These are phyloP conservation scores for Cutaneotrichosporon mucoides DNA, from an alignment of 1,284 basidiomycete species.

Conservation along the genomic window DNA sequence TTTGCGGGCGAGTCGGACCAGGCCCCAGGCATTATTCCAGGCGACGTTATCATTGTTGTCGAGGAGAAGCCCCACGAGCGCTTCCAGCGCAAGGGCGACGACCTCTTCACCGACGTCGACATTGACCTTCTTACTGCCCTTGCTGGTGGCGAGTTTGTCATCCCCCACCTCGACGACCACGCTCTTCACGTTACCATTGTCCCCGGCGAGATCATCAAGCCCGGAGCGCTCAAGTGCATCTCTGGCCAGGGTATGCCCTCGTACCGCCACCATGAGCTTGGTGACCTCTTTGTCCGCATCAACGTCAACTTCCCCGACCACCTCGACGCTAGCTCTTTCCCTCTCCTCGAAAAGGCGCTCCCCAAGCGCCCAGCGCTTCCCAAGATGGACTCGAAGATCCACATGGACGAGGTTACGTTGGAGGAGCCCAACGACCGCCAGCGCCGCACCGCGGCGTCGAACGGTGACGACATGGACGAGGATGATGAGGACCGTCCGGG, in stretches of 20 bases:
- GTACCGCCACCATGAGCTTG: constrained; percentile 92
- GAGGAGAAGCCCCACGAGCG: constrained; percentile 91
- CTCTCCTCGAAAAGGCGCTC: constrained; percentile 78
- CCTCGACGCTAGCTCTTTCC: constrained; percentile 66
- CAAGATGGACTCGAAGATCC: constrained; percentile 63
- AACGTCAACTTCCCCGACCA: constrained; percentile 84
- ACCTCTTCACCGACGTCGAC: constrained; percentile 81
- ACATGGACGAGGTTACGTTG: constrained; percentile 81
- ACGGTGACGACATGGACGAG: constrained; percentile 71
- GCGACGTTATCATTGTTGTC: constrained; percentile 95
- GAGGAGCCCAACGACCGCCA: constrained; percentile 77
- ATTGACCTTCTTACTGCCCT: constrained; percentile 92
- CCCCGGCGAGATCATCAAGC: constrained; percentile 90
- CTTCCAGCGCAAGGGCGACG: constrained; percentile 91
- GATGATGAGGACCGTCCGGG: constrained; percentile 45
- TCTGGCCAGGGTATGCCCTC: constrained; percentile 97
- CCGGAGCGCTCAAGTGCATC: constrained; percentile 88
- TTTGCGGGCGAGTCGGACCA: constrained; percentile 97
- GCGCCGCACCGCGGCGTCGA: constrained; percentile 53
- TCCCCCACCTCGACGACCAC: constrained; percentile 92
- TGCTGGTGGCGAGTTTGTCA: constrained; percentile 83
- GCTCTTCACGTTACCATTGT: constrained; percentile 78
- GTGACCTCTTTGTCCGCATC: constrained; percentile 87
- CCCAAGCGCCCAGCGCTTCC: constrained; percentile 70
- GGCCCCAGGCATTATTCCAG: constrained; percentile 80